Evolutionary conservation across 495 filamentous ascomycete genomes (phyloP).

Genomic region (Xylaria acuta): DNA sequence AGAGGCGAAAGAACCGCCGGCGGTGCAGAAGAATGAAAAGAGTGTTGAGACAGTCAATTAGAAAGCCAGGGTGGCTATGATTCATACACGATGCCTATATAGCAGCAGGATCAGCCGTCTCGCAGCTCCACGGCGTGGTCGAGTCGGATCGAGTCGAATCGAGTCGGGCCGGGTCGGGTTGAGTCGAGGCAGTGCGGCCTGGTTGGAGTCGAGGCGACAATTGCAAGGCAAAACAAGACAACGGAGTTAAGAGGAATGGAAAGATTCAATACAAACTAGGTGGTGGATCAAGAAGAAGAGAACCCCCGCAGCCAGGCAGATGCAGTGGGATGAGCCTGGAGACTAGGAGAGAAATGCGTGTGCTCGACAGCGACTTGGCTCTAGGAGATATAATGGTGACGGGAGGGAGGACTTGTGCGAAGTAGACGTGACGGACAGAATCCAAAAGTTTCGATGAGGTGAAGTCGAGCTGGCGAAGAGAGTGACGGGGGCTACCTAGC

Average conservation of each 20-base stretch:
- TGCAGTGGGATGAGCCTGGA: conserved; percentile 29
- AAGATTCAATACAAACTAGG: conserved; percentile 31
- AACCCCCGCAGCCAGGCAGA: conserved; percentile 33
- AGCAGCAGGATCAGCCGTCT: conserved; percentile 6
- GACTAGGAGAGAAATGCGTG: background rate
- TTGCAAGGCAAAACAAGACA: conserved; percentile 27
- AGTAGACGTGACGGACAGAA: conserved; percentile 30
- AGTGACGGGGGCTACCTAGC: conserved; percentile 25
- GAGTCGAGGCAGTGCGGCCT: conserved; percentile 26
- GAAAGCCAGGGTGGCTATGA: conserved; percentile 37
- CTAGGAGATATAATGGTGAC: conserved; percentile 40
- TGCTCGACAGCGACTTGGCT: conserved; percentile 28
- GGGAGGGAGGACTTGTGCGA: conserved; percentile 22
- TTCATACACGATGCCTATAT: conserved; percentile 22
- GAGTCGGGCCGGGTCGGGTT: conserved; percentile 28
- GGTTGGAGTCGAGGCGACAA: conserved; percentile 22
- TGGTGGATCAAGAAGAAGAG: conserved; percentile 29
- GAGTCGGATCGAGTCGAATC: conserved; percentile 9
- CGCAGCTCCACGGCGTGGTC: conserved; percentile 10
- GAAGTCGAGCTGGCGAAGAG: conserved; percentile 33
- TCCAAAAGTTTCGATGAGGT: conserved; percentile 42
- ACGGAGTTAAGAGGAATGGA: conserved; percentile 25
- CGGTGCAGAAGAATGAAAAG: conserved; percentile 43
- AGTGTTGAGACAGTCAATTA: conserved; percentile 36
- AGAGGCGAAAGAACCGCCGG: conserved; percentile 42